A percentile compares a stretch with the other conserved stretches of the same genome.
phyloP scores from a whole-genome alignment of 2,329 filamentous ascomycete species.

The Talaromyces amestolkiae region DNA sequence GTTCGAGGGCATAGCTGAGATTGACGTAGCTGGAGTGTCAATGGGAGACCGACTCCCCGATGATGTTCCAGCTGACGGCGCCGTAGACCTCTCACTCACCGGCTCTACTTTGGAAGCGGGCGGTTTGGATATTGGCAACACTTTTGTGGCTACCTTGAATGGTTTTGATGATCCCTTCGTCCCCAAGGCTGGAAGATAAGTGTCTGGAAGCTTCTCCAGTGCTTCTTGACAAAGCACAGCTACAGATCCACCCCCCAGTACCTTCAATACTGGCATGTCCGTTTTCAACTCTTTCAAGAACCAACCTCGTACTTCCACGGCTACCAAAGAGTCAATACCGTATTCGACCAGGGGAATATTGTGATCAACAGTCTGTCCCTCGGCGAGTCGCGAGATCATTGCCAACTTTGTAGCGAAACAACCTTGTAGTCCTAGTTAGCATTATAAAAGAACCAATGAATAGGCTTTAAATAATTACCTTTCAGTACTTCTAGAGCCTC shows the following conservation, averaged over 20 bases:
- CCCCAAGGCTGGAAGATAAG: background rate
- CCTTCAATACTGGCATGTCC: slow-evolving; percentile 49
- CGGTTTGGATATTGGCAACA: background rate
- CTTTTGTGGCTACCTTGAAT: background rate
- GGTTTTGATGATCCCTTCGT: background rate
- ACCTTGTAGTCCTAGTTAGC: background rate
- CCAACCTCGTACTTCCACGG: slow-evolving; percentile 33
- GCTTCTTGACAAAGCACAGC: background rate
- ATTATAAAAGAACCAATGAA: background rate
- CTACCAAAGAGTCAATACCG: slow-evolving; percentile 24
- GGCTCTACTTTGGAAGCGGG: background rate
- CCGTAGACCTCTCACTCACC: background rate
- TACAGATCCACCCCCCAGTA: slow-evolving; percentile 40
- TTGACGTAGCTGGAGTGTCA: background rate
- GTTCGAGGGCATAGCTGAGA: background rate
- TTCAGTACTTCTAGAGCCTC: background rate
- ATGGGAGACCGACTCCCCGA: background rate
- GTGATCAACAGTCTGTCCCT: slow-evolving; percentile 27
- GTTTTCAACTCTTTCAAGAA: slow-evolving; percentile 46
- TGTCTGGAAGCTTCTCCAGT: background rate
- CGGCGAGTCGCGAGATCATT: slow-evolving; percentile 42
- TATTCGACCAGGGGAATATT: slow-evolving; percentile 15
- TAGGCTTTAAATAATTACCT: background rate
- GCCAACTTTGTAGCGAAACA: slow-evolving; percentile 30
- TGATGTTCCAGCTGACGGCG: background rate